Evolutionary conservation across 2,329 filamentous ascomycete genomes (phyloP).

Genomic region (Drechslera avenae): DNA sequence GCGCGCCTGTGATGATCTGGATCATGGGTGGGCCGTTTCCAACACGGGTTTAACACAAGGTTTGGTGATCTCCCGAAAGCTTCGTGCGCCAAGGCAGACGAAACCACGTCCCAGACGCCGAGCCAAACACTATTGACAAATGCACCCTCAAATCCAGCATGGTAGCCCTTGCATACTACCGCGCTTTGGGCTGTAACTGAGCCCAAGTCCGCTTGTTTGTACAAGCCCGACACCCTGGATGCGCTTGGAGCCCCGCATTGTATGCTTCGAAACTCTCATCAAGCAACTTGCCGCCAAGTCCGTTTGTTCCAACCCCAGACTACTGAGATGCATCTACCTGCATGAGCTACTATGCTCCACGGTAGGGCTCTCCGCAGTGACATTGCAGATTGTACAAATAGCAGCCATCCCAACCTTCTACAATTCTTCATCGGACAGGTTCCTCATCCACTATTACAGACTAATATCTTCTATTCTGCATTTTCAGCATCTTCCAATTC

Average conservation of each 20-base stretch:
- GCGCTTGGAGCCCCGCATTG: slow-evolving; percentile 23
- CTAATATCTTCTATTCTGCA: slow-evolving; percentile 27
- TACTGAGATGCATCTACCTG: slow-evolving; percentile 10
- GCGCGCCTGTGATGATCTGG: background rate
- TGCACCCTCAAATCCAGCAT: slow-evolving; percentile 11
- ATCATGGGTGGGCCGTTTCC: slow-evolving; percentile 8
- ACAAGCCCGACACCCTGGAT: slow-evolving; percentile 5
- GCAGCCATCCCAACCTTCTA: slow-evolving; percentile 10
- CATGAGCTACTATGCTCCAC: slow-evolving; percentile 12
- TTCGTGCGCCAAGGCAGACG: slow-evolving; percentile 36
- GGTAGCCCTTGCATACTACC: slow-evolving; percentile 17
- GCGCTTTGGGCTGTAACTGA: slow-evolving; percentile 13
- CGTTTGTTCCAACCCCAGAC: slow-evolving; percentile 15
- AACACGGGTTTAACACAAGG: slow-evolving; percentile 26
- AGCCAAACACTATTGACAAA: slow-evolving; percentile 30
- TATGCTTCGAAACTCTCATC: slow-evolving; percentile 18
- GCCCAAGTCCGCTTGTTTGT: slow-evolving; percentile 9
- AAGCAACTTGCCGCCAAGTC: slow-evolving; percentile 17
- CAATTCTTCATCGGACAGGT: slow-evolving; percentile 34
- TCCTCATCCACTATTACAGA: slow-evolving; percentile 32
- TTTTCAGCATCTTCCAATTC: slow-evolving; percentile 24
- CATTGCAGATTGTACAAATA: slow-evolving; percentile 31
- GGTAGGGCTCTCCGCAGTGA: background rate
- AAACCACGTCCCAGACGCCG: slow-evolving; percentile 41
- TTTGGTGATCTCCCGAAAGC: slow-evolving; percentile 29